Evolutionary conservation across 2,329 filamentous ascomycete species (phyloP), one percentile per base, ranked within the genome.

Genomic region (Knufia fluminis): DNA sequence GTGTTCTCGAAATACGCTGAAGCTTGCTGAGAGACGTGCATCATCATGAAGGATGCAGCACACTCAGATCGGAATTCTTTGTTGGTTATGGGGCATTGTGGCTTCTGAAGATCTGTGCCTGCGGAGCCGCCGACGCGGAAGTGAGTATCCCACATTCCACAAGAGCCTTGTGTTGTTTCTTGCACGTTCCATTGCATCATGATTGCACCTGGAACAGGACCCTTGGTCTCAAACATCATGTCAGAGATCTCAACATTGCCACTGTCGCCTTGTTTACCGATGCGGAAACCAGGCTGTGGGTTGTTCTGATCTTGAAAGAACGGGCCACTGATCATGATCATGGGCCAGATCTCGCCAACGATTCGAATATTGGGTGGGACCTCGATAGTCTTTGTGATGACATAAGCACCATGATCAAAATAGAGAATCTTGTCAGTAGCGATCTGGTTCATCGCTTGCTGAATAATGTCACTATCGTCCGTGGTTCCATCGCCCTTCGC

Each of bases 141-240:
- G 73, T 98, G 92, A n/a, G 90, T 83, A 61, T 98, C 92, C 86
- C 90, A 98, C 68, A 96, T 82, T 54, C 81, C 91, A 17, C 82
- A 82, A 1, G 80, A 78, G 41, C 87, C 88, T 51, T 82, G 76
- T 67, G 73, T 58, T 2, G 76, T 65, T 31, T 80, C 83, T 38
- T 79, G 80, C 36, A 95, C 73, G 68, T 96, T 96, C 85, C 88
- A 96, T 66, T 96, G 79, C 71, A 96, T 81, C 63, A 96, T 77
- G 61, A 95, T 87, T 16, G 89, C 91, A 57, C 91, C 91, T 0
- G 89, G 85, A 54, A 87, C 83, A 2, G 89, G 74, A 3, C 91
- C 91, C 57, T 81, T 78, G 24, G 89, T 95, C 67, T 87, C 80
- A 59, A 97, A 84, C 60, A 95, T 82, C 52, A 94, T 69, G 62